Base-by-base conservation (phyloP, 441 rosid genomes). In the Geranium incanum region DNA sequence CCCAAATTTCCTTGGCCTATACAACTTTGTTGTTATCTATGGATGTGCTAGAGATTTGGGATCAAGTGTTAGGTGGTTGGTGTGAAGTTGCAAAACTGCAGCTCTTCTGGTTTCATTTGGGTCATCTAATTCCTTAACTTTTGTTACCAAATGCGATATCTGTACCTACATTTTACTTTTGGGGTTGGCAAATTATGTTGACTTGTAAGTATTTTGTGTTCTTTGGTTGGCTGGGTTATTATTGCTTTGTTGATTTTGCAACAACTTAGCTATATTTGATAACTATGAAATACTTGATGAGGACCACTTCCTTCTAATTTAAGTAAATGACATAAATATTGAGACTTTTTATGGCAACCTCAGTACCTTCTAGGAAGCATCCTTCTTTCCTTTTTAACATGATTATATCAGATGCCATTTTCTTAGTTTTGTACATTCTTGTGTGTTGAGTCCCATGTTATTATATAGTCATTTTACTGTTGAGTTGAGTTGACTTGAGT, bases 61-160 rank as follows among this genome's bases (percentile, higher is more conserved):
- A 52, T 16, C 60, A n/a, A 52, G 60, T 52, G 18, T 52, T 52
- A 52, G 60, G 60, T 52, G 60, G 60, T n/a, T 52, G 60, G 60
- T 52, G 60, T 52, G 60, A 52, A 52, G 5, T 52, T 52, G 60
- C 60, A 52, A 52, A 52, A 52, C 60, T 12, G 60, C 60, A 52
- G 60, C 6, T 52, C 18, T 52, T 52, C 60, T 52, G 16, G 16
- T n/a, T 52, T 52, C 60, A 52, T n/a, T 52, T 52, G 60, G 59
- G 60, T 52, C 60, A 13, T 52, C 60, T 52, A 52, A 52, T 13
- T 52, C 60, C 60, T 15, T 52, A 52, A 15, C 15, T 52, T 52
- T 13, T 52, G 50, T 52, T 52, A n/a, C 18, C 5, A 52, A 52
- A 52, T 52, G 60, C 15, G 60, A 52, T 43, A 43, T 1, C 50